Percentiles rank a stretch among this genome's conserved stretches.
phyloP scores from a whole-genome alignment of 345 rosid genomes.

The Syzygium aqueum region DNA sequence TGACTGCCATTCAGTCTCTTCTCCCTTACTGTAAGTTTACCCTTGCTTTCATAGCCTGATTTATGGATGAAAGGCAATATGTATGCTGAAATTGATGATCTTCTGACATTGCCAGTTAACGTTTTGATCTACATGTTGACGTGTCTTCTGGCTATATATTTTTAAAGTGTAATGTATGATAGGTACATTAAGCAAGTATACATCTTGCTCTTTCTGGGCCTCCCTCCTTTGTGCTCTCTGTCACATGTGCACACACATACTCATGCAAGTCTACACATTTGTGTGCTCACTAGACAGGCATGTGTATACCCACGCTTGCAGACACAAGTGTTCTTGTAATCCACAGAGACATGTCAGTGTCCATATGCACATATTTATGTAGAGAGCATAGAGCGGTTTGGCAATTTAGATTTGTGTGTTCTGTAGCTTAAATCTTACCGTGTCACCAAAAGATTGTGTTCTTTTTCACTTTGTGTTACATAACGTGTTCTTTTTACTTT shows the following conservation, averaged over 20 bases:
- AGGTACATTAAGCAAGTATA: not conserved
- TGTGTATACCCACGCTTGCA: not conserved
- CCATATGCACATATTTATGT: not conserved
- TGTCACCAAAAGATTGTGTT: not conserved
- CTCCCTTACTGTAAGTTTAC: constrained; percentile 79
- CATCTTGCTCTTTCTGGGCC: not conserved
- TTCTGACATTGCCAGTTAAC: not conserved
- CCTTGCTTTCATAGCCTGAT: not conserved
- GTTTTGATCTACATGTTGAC: not conserved
- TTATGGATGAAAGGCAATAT: not conserved
- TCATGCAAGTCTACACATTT: not conserved
- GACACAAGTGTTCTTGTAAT: not conserved
- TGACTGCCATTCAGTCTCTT: constrained; percentile 71
- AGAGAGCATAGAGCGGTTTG: not conserved
- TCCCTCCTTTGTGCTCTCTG: not conserved
- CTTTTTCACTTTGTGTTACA: not conserved
- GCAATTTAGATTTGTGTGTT: not conserved
- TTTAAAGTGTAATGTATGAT: not conserved
- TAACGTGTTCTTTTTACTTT: not conserved
- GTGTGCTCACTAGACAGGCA: not conserved
- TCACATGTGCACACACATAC: not conserved
- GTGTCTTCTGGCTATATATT: not conserved
- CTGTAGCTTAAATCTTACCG: not conserved
- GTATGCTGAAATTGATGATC: not conserved
- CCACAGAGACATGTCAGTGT: not conserved